Evolutionary conservation across 495 filamentous ascomycete genomes (phyloP), one percentile per base, ranked within the genome.

Genomic region (Entonaema liquescens): DNA sequence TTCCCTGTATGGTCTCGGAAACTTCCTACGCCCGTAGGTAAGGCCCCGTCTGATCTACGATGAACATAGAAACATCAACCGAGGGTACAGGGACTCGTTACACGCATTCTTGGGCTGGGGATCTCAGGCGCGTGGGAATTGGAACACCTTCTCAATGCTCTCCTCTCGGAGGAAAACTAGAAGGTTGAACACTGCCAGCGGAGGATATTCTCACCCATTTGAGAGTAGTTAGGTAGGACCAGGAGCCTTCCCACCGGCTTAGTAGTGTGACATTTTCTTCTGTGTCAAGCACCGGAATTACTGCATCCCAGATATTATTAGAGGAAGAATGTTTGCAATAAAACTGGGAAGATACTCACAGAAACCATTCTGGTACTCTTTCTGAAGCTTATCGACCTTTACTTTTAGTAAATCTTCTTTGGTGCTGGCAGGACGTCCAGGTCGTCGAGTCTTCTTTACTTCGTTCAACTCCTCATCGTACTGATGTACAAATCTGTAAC

Each of bases 351-450:
- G 12, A 23, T 38, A 79, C 86, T 74, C 15, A 89, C 88, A 92
- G 74, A 96, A 97, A 0, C 95, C 95, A 28, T 89, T 91, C 52
- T 88, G 84, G 69, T 92, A 91, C 81, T 99, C 95, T 74, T 90
- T 91, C 71, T 90, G 82, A 70, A 98, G 92, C 19, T 80, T 80
- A 19, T 84, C 83, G 52, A 91, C 89, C 52, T 88, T 87, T 73
- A 94, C 89, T 68, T 85, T 87, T 25, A 98, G 80, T 4, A 91
- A 79, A 76, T 94, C 92, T 74, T 97, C 93, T 59, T 88, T 87
- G 29, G 89, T 86, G 72, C 87, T 92, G 4, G 94, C 82, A 23
- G 96, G 93, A 29, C 95, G 88, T 15, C 96, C 95, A 40, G 92
- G 86, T 23, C 96, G 87, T 12, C 94, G 89, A 52, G 91, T 86